These are phyloP conservation scores for Plasmodium ovale DNA, from an alignment of 169 alveolate species.

Conservation along the genomic window DNA sequence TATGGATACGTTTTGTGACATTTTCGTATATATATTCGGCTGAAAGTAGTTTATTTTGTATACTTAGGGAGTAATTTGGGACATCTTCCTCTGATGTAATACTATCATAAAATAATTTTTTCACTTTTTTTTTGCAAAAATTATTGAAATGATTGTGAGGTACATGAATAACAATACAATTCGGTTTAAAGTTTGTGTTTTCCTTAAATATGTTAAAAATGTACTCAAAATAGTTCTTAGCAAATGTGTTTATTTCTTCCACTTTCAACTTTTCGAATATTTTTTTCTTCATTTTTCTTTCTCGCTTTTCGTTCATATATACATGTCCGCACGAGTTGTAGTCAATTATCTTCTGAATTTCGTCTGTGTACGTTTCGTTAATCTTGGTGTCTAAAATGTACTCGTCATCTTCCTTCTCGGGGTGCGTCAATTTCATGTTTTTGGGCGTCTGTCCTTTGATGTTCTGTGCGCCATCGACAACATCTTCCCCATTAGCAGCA, in stretches of 20 bases:
- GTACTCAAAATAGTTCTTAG: slow-evolving; percentile 62
- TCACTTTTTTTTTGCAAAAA: slow-evolving; percentile 18
- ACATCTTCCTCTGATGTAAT: slow-evolving; percentile 28
- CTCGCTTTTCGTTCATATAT: slow-evolving; percentile 64
- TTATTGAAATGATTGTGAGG: slow-evolving; percentile 1
- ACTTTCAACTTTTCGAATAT: slow-evolving; percentile 45
- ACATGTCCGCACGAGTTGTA: slow-evolving; percentile 53
- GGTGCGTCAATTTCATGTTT: slow-evolving; percentile 52
- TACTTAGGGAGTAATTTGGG: slow-evolving; percentile 46
- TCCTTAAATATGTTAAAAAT: slow-evolving; percentile 59
- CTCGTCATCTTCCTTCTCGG: slow-evolving; percentile 39
- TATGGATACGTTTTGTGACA: slow-evolving; percentile 17
- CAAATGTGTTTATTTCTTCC: slow-evolving; percentile 54
- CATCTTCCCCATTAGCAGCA: not conserved
- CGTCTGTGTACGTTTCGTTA: slow-evolving; percentile 70
- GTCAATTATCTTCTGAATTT: slow-evolving; percentile 71
- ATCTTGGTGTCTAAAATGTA: slow-evolving; percentile 47
- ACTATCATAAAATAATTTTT: slow-evolving; percentile 40
- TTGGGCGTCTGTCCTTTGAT: not conserved
- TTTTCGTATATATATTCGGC: slow-evolving; percentile 39
- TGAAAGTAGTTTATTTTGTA: slow-evolving; percentile 46
- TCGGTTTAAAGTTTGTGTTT: slow-evolving; percentile 45
- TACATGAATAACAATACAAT: slow-evolving; percentile 65
- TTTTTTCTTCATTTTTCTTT: slow-evolving; percentile 51
- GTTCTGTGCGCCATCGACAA: not conserved